Base-by-base conservation (phyloP, 1,139 yeast genomes). In the Diutina neorugosa region DNA sequence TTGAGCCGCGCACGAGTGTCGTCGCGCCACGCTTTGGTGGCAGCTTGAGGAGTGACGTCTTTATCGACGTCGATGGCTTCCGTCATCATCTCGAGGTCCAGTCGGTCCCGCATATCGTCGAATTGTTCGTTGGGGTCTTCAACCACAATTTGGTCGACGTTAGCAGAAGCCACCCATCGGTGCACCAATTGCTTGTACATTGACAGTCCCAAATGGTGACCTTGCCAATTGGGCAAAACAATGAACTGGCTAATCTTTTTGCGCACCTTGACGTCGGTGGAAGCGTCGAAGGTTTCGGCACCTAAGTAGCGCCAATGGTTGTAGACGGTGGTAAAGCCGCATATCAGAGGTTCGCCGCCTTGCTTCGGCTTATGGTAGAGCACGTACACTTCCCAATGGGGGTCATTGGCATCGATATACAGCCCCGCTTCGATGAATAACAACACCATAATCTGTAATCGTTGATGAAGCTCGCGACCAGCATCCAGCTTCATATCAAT, bases 121-220 rank as follows among this genome's bases (percentile, higher is more conserved):
- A 93, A 93, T 48, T 82, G 81, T 65, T 91, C 97, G 63, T 86
- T 88, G 2, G 98, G 98, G 64, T 94, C 98, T 65, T 93, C 98
- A 9, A 94, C 91, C 0, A 93, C 90, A 46, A 93, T 76, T 62
- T 91, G 96, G 44, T 71, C 68, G n/a, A 90, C 80, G 3, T 64
- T 58, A 0, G 66, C 61, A 57, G 86, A 85, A 0, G 62, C 59
- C 6, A 73, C 60, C 86, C 96, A 89, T 46, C 65, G 57, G 1
- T 73, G 68, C 54, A 78, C 74, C 7, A 93, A 68, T 1, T 75
- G 59, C 14, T 71, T 68, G 65, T 93, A 93, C 46, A 93, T 69
- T 20, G 68, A 65, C 1, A 81, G 78, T 1, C 98, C 98, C 55
- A 84, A 80, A 0, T 82, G 80, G 56, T 80, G 76, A 4, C 81